Base-by-base conservation (phyloP, 1,284 basidiomycete species). In the Trichosporon ovoides region DNA sequence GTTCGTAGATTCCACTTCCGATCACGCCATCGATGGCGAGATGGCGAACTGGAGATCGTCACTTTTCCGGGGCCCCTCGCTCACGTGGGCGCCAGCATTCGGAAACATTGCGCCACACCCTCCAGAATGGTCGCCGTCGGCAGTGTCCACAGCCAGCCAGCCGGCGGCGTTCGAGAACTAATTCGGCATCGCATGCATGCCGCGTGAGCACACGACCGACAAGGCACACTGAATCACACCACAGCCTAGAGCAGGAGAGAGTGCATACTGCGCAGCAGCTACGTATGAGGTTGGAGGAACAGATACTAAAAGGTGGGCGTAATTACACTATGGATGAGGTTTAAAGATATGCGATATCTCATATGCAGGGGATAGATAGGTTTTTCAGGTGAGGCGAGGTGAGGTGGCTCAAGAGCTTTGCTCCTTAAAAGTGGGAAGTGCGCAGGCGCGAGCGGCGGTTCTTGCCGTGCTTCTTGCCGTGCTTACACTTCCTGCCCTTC, bases 281-380 rank as follows among this genome's bases (percentile, higher is more conserved):
- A 28, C 22, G 7, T 19, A 24, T 9, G 5, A 5, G 5, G 9
- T n/a, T n/a, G n/a, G 28, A 31, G 28, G 28, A 5, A 5, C 7
- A 24, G 43, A 24, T 6, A 4, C 18, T 18, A 6, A 5, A 38
- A n/a, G n/a, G n/a, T n/a, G n/a, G n/a, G n/a, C n/a, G n/a, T n/a
- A n/a, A n/a, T n/a, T n/a, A n/a, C n/a, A n/a, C n/a, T n/a, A n/a
- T n/a, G n/a, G 7, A n/a, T n/a, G n/a, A n/a, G 7, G 13, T 6
- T n/a, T n/a, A n/a, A 24, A 28, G 28, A 48, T 48, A 48, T 28
- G 22, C 16, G 28, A 28, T 31, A 31, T 31, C 28, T 31, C 28
- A 22, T 20, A 48, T 48, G 43, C 43, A 48, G 43, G 43, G 43
- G 43, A 48, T 48, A 48, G n/a, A n/a, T n/a, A n/a, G n/a, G n/a